Base-by-base conservation (phyloP, 768 basidiomycete species). In the Tremella fuciformis region DNA sequence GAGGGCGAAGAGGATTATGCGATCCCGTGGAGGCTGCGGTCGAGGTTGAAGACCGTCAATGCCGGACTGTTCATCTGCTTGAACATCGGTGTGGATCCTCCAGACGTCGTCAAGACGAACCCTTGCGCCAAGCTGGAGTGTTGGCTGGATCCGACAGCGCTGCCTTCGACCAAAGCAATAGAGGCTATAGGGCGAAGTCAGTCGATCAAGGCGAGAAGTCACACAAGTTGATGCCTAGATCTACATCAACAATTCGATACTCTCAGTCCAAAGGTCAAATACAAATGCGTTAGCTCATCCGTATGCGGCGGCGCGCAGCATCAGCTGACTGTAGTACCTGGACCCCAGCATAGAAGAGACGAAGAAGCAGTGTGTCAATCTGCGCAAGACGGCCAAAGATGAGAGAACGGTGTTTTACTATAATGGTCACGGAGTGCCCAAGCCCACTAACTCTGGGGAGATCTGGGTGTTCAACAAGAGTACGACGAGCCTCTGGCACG, bases 381-480 rank as follows among this genome's bases (percentile, higher is more conserved):
- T 94, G 40, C 85, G 96, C 55, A 89, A 88, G 69, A 84, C 86
- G 50, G 92, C 94, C 1, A 91, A 91, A 75, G 88, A 92, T 38
- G 96, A 99, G 71, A 86, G 96, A 1, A 86, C 91, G 7, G 80
- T 97, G 25, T 94, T 98, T 78, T 91, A 98, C 78, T 99, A 98
- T 79, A 99, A 98, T 64, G 96, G 96, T 2, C 96, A 98, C 62
- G 96, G 96, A 21, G 96, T 99, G 19, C 94, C 94, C 1, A 93
- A 90, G 70, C 96, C 96, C 11, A 98, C 96, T 0, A 82, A 88
- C 0, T 92, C 89, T 63, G 80, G 96, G 21, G 96, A 99, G 77
- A 82, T 99, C 53, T 99, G 96, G 96, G 93, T 96, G 56, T 99
- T 99, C 81, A 98, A 99, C 77, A 83, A 86, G 70, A 88, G 75